Percentiles rank a stretch among this genome's conserved stretches.
phyloP scores from a whole-genome alignment of 768 basidiomycete species.

The Punctularia strigosozonata region DNA sequence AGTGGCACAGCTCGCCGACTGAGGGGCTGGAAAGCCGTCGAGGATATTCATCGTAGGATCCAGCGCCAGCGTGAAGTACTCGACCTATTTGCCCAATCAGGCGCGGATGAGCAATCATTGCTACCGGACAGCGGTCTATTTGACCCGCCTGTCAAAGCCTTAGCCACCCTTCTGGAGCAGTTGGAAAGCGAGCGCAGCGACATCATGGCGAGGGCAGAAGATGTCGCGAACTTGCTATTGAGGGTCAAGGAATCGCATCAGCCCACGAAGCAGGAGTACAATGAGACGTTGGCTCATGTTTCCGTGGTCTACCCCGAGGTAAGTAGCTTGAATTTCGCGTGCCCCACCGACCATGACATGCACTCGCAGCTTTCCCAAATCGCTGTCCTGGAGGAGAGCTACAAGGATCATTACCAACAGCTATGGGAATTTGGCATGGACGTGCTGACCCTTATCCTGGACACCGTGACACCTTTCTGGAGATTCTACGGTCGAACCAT shows the following conservation, averaged over 20 bases:
- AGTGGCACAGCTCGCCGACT: constrained; percentile 50
- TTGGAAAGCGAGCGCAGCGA: constrained; percentile 35
- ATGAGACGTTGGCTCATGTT: constrained; percentile 50
- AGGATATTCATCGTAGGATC: constrained; percentile 60
- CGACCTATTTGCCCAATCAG: constrained; percentile 9
- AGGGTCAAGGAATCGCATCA: constrained; percentile 44
- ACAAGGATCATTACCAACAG: constrained; percentile 70
- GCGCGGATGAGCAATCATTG: constrained; percentile 4
- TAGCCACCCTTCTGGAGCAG: constrained; percentile 35
- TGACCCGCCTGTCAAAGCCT: constrained; percentile 38
- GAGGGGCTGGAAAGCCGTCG: constrained; percentile 60
- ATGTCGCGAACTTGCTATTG: constrained; percentile 35
- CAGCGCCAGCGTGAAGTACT: constrained; percentile 40
- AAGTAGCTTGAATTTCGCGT: constrained; percentile 7
- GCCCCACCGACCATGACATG: constrained; percentile 2
- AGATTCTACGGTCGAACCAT: constrained; percentile 74
- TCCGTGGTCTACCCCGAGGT: constrained; percentile 77
- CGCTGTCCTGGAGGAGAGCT: constrained; percentile 63
- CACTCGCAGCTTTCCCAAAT: constrained; percentile 50
- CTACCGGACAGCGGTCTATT: constrained; percentile 29
- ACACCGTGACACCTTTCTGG: constrained; percentile 73
- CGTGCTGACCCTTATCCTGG: constrained; percentile 61
- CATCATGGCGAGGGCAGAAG: constrained; percentile 33
- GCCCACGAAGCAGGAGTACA: constrained; percentile 52
- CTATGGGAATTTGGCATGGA: constrained; percentile 78